Evolutionary conservation across 1,284 basidiomycete species (phyloP), one percentile per base, ranked within the genome.

Genomic region (Apiotrichum brassicae): DNA sequence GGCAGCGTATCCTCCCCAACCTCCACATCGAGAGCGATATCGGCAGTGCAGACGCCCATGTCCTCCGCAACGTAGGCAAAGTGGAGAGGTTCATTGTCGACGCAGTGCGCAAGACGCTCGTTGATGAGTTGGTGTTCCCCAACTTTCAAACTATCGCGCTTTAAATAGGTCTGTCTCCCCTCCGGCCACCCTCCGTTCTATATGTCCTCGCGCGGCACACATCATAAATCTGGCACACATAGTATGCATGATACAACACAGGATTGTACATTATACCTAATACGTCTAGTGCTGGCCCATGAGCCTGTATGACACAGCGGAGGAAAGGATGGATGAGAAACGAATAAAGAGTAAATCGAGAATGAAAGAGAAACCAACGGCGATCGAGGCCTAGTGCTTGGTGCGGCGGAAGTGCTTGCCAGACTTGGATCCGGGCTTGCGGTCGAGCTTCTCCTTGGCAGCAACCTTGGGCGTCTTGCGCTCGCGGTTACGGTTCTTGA

Each of bases 61-160:
- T 95, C 3, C 71, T 99, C 60, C 87, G 91, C 69, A 98, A 99
- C 60, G 95, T 98, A 18, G 92, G 89, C 4, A 85, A 95, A 57
- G 89, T 99, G 28, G 95, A 98, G 73, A 79, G 86, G 49, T 98
- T 98, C 70, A 87, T 97, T 44, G 85, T 91, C 67, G 92, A 98
- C 62, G 85, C 95, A 36, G 85, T 97, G 51, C 79, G 95, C 49
- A 95, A 91, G 72, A 92, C 89, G 2, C 76, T 99, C 47, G 91
- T 95, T 66, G 88, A 93, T 63, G 90, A 94, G 72, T 78, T 94
- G 24, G 87, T 93, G 8, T 94, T 90, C 73, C 90, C 90, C 20
- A 93, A 93, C 68, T 94, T 91, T 69, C 87, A 92, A 73, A 92
- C 89, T 0, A 71, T 91, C 9, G 70, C 66, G 1, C 56, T 74